Percentiles rank a stretch among this genome's conserved stretches.
Conservation (phyloP, 176 grass and related monocot species). For the Typha latifolia region DNA sequence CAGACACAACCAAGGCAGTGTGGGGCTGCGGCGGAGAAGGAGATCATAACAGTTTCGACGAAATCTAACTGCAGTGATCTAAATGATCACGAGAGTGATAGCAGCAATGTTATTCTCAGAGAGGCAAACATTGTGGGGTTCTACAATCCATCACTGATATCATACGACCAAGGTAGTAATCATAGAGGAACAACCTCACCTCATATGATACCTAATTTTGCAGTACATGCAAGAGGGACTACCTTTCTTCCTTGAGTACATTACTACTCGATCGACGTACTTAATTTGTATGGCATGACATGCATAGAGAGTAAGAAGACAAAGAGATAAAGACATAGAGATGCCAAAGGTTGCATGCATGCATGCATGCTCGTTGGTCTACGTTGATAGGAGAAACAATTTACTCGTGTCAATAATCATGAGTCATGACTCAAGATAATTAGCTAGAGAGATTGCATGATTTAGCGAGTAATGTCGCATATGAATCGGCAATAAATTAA, state of each 20-base stretch:
- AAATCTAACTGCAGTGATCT: not conserved
- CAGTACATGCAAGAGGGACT: slow-evolving; percentile 59
- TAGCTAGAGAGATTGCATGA: no score
- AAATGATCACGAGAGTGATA: slow-evolving; percentile 12
- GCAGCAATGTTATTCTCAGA: slow-evolving; percentile 15
- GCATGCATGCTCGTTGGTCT: no score
- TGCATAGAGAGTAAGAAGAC: no score
- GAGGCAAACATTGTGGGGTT: slow-evolving; percentile 46
- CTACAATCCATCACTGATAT: slow-evolving; percentile 56
- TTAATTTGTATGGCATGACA: not conserved
- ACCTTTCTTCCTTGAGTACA: slow-evolving; percentile 52
- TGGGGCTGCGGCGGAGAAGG: slow-evolving; percentile 25
- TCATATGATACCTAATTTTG: slow-evolving; percentile 73
- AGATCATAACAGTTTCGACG: slow-evolving; percentile 5
- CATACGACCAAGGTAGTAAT: slow-evolving; percentile 50
- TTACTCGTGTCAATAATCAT: no score
- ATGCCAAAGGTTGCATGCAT: no score
- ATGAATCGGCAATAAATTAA: no score
- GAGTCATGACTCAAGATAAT: no score
- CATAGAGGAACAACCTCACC: slow-evolving; percentile 29
- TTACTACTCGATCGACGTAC: not conserved
- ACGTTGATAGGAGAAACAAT: no score
- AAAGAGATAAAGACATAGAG: no score
- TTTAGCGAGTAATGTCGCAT: no score
- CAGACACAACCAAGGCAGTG: slow-evolving; percentile 98